These are phyloP conservation scores for Cordia subcordata DNA, from an alignment of 257 asterid species.

Conservation along the genomic window DNA sequence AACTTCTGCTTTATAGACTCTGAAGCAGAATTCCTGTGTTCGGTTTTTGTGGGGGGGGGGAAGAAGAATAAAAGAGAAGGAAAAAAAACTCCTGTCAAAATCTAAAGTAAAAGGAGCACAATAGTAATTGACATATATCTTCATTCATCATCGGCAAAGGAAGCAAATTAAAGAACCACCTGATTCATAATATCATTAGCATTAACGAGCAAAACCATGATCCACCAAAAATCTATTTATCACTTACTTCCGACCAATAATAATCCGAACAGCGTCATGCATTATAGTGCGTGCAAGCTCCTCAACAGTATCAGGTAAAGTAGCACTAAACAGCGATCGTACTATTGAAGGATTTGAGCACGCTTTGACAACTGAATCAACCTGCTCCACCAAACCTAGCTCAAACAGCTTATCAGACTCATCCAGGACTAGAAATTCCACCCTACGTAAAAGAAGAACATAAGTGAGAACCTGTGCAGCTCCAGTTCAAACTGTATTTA, in stretches of 20 bases:
- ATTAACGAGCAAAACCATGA: not conserved
- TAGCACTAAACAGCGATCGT: conserved; percentile 85
- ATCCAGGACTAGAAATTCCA: conserved; percentile 82
- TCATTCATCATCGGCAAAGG: not conserved
- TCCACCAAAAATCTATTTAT: not conserved
- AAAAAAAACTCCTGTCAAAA: not conserved
- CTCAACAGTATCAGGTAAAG: conserved; percentile 89
- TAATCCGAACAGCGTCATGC: conserved; percentile 90
- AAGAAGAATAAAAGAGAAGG: conserved; percentile 7
- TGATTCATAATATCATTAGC: not conserved
- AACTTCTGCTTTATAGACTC: conserved; percentile 78
- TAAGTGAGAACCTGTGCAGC: not conserved
- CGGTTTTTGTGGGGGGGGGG: no score
- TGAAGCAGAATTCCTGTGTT: conserved; percentile 81
- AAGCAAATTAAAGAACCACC: not conserved
- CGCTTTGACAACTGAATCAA: conserved; percentile 90
- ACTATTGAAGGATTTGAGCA: conserved; percentile 87
- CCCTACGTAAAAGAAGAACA: conserved; percentile 45
- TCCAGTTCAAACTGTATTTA: not conserved
- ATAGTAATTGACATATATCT: not conserved
- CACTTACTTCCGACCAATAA: conserved; percentile 86
- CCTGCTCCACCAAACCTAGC: conserved; percentile 83
- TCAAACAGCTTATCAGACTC: conserved; percentile 93
- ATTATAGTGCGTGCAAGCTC: conserved; percentile 88
- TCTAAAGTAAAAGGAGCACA: not conserved